Base-by-base conservation (phyloP, 768 basidiomycete species). In the Lactifluus subvellereus region DNA sequence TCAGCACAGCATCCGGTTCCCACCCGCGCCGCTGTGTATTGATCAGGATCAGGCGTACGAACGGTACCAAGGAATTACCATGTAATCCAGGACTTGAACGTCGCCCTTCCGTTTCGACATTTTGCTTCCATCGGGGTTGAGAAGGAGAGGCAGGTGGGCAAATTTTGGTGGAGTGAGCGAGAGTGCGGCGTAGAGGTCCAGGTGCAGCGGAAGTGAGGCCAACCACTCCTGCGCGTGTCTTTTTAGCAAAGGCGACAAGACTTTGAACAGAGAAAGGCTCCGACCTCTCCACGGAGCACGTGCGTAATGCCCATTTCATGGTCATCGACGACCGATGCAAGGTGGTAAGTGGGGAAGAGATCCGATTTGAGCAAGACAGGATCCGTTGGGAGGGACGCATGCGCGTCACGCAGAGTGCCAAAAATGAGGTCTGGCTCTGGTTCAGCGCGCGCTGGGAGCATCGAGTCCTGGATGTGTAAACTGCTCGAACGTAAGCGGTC, bases 231-330 rank as follows among this genome's bases (percentile, higher is more conserved):
- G 68, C 10, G 18, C 52, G 54, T 22, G 53, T 10, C 53, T 4
- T 67, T 13, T 64, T 30, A 64, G 63, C 35, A 8, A 37, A 55
- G 20, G 7, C 4, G n/a, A 48, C 32, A 27, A 27, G 38, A 27
- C 16, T 20, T 20, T 43, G 30, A n/a, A 47, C 32, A 37, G 13
- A 45, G 18, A 10, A 56, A 38, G 1, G 9, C 2, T n/a, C 79
- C 33, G 60, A 87, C 94, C 82, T 98, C 95, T 54, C 97, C 97
- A 32, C 97, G 84, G 1, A 98, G 75, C 5, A 98, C 95, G 74
- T 98, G 97, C 0, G 94, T 92, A 27, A 99, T 92, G 0, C 87
- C 87, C 97, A 99, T 99, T 69, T 87, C 85, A 69, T 94, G 85
- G 74, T 99, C 97, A 68, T 99, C 97, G 0, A 96, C 92, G 0